Base-by-base conservation (phyloP, 2,329 filamentous ascomycete species). In the Fusarium domesticum region DNA sequence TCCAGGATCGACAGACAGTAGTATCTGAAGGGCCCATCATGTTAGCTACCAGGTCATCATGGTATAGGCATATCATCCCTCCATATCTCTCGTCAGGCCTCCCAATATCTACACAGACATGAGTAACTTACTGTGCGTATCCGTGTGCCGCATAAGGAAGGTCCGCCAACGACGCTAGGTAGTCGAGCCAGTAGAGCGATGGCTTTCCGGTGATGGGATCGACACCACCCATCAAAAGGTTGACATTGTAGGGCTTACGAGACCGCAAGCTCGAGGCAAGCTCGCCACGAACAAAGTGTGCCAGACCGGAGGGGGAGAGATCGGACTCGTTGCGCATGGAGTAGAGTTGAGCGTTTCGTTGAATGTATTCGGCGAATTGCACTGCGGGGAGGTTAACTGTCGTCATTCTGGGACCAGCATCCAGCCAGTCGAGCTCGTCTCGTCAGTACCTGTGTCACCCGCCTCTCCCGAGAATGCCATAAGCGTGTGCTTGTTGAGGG, bases 281-380 rank as follows among this genome's bases (percentile, higher is more conserved):
- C 73, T 98, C 91, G 66, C 87, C 86, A 57, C 93, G 89, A 59
- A 98, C 90, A 68, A 96, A 98, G 74, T 89, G 84, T 51, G 91
- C 89, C 43, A 96, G 84, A 31, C 89, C 93, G 28, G 85, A 84
- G 8, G 93, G 92, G 35, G 89, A 89, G 50, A 98, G 83, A 63
- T 96, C 89, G 65, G 87, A 87, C 70, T 90, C 87, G 69, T 97
- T 97, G 65, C 95, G 89, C 91, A 97, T 98, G 58, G 88, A 90
- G 75, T 98, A 98, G 65, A 98, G 86, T 73, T 96, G 89, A 53
- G 93, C 85, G 71, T 98, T 98, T 67, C 92, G 91, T 81, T 97
- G 91, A 69, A 98, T 95, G 75, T 92, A 98, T 75, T 98, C 93
- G 68, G 95, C 89, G 70, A 98, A 98, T 84, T 98, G 92, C 52